Percentiles rank a stretch among this genome's conserved stretches.
These are phyloP conservation scores for Pulicaria dysenterica DNA, from an alignment of 129 eudicot genomes.

Conservation along the genomic window DNA sequence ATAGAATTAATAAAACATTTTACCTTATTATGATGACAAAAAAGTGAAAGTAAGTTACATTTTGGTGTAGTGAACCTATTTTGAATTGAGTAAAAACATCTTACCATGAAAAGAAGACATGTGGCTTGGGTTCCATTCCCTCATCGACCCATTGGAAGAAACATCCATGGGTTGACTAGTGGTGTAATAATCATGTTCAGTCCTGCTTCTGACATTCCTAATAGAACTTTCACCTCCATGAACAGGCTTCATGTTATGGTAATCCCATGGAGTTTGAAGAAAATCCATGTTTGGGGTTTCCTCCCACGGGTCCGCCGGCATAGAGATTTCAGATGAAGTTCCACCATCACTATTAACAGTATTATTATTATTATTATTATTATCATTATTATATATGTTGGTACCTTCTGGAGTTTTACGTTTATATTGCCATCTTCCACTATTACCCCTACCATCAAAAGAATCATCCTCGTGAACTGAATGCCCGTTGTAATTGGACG, in stretches of 20 bases:
- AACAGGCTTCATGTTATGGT: slow-evolving; percentile 27
- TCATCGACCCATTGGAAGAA: slow-evolving; percentile 38
- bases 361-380: neutral
- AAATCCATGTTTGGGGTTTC: slow-evolving; percentile 44
- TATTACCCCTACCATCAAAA: slow-evolving; percentile 38
- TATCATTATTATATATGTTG: slow-evolving; percentile 36
- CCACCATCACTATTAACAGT: slow-evolving; percentile 11
- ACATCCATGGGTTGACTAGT: slow-evolving; percentile 39
- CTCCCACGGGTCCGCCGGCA: slow-evolving; percentile 43
- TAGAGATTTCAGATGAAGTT: slow-evolving; percentile 43
- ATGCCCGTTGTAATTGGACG: slow-evolving; percentile 44
- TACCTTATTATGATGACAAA: neutral
- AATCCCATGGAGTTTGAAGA: slow-evolving; percentile 47
- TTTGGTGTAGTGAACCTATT: neutral
- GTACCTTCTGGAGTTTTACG: slow-evolving; percentile 53
- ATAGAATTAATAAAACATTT: neutral
- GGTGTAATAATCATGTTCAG: slow-evolving; percentile 30
- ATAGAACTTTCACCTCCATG: slow-evolving; percentile 47
- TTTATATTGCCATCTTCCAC: slow-evolving; percentile 48
- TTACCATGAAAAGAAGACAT: slow-evolving; percentile 39
- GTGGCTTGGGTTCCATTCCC: slow-evolving; percentile 45
- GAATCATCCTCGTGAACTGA: slow-evolving; percentile 39
- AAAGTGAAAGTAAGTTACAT: neutral
- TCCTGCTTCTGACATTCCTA: slow-evolving; percentile 65
- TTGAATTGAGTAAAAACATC: neutral